These are phyloP conservation scores for Barbarea vulgaris DNA, from an alignment of 345 rosid species.

Conservation along the genomic window DNA sequence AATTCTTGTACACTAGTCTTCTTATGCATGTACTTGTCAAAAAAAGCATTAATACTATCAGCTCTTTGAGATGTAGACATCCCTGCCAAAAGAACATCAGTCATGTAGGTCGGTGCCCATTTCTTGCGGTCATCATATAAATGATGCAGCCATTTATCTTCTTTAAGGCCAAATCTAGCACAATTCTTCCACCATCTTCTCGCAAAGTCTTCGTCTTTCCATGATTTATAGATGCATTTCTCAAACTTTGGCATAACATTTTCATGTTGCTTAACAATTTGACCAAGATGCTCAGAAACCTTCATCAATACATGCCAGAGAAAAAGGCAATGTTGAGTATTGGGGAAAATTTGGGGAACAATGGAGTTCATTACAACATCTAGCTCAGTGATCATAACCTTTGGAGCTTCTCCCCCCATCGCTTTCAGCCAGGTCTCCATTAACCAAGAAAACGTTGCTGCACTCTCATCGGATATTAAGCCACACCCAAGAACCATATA, in stretches of 20 bases:
- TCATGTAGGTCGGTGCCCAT: conserved; percentile 68
- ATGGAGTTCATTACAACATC: conserved; percentile 49
- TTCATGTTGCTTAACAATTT: conserved; percentile 53
- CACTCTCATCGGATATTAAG: conserved; percentile 60
- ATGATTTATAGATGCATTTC: conserved; percentile 67
- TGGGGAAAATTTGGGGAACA: conserved; percentile 54
- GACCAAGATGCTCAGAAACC: conserved; percentile 58
- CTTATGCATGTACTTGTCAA: conserved; percentile 67
- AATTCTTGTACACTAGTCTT: conserved; percentile 65
- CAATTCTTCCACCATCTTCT: conserved; percentile 68
- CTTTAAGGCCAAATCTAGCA: conserved; percentile 59
- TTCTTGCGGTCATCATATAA: conserved; percentile 60
- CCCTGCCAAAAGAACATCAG: conserved; percentile 59
- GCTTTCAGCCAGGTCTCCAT: conserved; percentile 70
- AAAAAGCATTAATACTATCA: conserved; percentile 61
- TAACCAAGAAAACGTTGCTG: conserved; percentile 61
- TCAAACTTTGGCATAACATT: conserved; percentile 57
- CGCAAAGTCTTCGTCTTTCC: conserved; percentile 60
- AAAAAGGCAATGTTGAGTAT: conserved; percentile 54
- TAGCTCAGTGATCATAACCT: conserved; percentile 59
- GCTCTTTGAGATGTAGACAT: conserved; percentile 60
- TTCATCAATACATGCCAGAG: conserved; percentile 65
- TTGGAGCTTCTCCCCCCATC: conserved; percentile 67
- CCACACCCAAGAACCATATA: conserved; percentile 70
- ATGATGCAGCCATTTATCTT: conserved; percentile 55